phyloP scores from a whole-genome alignment of 1,284 basidiomycete species.

The Vanrija pseudolonga region DNA sequence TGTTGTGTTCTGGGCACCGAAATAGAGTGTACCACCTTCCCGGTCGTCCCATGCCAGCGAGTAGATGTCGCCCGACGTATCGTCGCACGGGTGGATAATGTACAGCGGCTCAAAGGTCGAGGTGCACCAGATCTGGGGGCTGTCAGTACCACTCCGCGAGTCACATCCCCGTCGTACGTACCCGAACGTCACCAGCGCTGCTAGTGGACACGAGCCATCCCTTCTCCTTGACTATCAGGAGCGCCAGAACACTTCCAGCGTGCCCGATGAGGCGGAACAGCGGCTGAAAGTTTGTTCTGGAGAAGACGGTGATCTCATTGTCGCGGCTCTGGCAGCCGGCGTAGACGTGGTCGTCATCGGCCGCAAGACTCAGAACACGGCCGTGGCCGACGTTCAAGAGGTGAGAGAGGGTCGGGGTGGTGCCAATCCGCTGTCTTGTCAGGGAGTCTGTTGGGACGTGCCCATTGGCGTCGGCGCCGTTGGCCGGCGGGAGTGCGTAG shows the following conservation, averaged over 20 bases:
- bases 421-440: slow-evolving; percentile 42
- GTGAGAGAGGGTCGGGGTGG: slow-evolving; percentile 46
- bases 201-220: slow-evolving; percentile 78
- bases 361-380: slow-evolving; percentile 66
- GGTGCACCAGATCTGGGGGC: slow-evolving; percentile 75
- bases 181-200: slow-evolving; percentile 69
- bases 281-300: slow-evolving; percentile 64
- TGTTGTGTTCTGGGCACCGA: slow-evolving; percentile 83
- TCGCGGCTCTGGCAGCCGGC: slow-evolving; percentile 76
- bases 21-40: slow-evolving; percentile 66
- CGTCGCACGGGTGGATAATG: slow-evolving; percentile 75
- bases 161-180: slow-evolving; percentile 39
- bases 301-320: slow-evolving; percentile 70
- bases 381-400: slow-evolving; percentile 43
- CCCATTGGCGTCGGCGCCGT: too few relatives aligned
- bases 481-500: too few relatives aligned
- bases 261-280: slow-evolving; percentile 77
- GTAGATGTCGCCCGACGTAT: slow-evolving; percentile 87
- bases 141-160: slow-evolving; percentile 3
- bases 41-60: slow-evolving; percentile 73
- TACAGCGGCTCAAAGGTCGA: slow-evolving; percentile 66
- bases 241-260: slow-evolving; percentile 74
- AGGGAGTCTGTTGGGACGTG: slow-evolving; percentile 36
- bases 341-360: slow-evolving; percentile 69
- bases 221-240: slow-evolving; percentile 71